Evolutionary conservation across 164 flowering plant species (phyloP).

Genomic region (Warburgia ugandensis): DNA sequence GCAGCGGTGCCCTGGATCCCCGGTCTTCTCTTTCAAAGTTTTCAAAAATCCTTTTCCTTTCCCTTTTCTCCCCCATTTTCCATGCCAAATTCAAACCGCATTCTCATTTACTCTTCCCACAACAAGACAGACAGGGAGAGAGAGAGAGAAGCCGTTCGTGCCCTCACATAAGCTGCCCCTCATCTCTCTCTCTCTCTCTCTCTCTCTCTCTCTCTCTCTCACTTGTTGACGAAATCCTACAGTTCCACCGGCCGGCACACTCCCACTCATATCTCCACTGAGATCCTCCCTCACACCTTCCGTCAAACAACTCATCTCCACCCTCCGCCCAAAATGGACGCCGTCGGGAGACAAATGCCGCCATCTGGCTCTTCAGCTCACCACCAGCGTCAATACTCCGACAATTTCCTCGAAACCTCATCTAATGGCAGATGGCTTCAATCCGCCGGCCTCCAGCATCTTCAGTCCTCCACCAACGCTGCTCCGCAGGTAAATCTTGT

Average conservation of each 20-base stretch:
- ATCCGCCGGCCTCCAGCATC: slow-evolving; percentile 55
- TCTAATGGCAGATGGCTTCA: slow-evolving; percentile 65
- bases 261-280: too few species aligned
- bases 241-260: neutral
- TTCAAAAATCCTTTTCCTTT: too few species aligned
- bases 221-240: neutral
- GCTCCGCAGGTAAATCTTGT: slow-evolving; percentile 29
- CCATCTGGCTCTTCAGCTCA: slow-evolving; percentile 57
- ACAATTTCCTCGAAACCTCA: slow-evolving; percentile 49
- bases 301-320: too few species aligned
- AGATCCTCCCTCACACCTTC: too few species aligned
- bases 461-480: too few species aligned
- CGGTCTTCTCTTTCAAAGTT: slow-evolving; percentile 12
- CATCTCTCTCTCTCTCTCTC: neutral
- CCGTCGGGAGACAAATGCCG: slow-evolving; percentile 47
- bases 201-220: neutral
- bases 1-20: too few species aligned
- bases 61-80: too few species aligned
- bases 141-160: too few species aligned
- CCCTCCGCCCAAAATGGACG: slow-evolving; percentile 59
- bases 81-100: neutral
- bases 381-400: slow-evolving; percentile 82
- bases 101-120: neutral
- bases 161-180: too few species aligned
- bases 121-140: too few species aligned